Base-by-base conservation (phyloP, 305 asterid genomes). In the Vinca major region DNA sequence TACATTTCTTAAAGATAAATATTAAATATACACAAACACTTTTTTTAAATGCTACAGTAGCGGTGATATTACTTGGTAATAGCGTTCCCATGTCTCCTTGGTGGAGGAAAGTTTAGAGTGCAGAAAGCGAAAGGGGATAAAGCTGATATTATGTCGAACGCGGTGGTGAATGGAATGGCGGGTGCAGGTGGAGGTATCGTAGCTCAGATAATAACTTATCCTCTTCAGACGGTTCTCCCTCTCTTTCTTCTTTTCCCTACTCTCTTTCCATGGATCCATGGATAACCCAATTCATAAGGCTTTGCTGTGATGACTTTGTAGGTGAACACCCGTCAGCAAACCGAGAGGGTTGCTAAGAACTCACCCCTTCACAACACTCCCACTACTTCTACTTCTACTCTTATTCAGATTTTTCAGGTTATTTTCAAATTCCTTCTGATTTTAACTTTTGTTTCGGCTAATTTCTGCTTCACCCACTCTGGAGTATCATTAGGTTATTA, bases 281-380 rank as follows among this genome's bases (percentile, higher is more conserved):
- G 33, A 26, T 26, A 26, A 26, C 33, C 33, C 0, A 26, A 26
- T 47, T 49, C 57, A 47, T 13, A 26, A n/a, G 14, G 21, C 45
- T 51, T 7, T 39, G 7, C 7, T 13, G 43, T 39, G 20, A 39
- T 47, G 26, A 21, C 33, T 65, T 62, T 77, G 81, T 82, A 89
- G 96, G 94, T 91, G 80, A 92, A 91, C 68, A 91, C 98, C 19
- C 86, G 98, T 52, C 98, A 91, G 83, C 98, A 91, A 72, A 91
- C 98, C 1, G 98, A 92, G 76, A 81, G 98, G 80, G 80, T 88
- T 56, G 85, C 91, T 47, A 87, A 86, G 81, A 52, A 52, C 65
- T 68, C 81, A 67, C 20, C 62, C 19, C 7, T 41, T 52, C 66
- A 47, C 13, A 41, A 47, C 13, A 41, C 12, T 41, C 63, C 50